Conservation (phyloP, 2,329 filamentous ascomycete species). For the Ambrosiella cleistominuta region DNA sequence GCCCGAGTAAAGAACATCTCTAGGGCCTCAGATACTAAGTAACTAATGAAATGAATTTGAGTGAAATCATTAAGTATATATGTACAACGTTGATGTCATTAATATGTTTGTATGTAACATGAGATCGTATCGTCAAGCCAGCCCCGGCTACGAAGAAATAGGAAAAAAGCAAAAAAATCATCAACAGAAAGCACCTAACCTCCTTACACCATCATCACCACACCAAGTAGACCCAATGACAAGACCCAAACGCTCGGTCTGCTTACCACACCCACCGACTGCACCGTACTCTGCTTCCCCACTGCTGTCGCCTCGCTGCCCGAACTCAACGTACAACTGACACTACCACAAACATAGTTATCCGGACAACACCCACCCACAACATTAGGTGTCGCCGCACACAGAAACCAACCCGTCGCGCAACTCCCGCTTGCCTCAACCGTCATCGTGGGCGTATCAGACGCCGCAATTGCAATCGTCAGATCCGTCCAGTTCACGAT, state of each 20-base stretch:
- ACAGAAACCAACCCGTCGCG: constrained; percentile 65
- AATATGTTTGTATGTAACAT: background rate
- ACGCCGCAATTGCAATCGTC: constrained; percentile 51
- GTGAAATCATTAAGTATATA: no score
- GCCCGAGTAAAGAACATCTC: constrained; percentile 31
- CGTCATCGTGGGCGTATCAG: constrained; percentile 26
- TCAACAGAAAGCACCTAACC: no score
- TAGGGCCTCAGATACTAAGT: background rate
- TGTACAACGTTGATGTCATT: no score
- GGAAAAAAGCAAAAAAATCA: background rate
- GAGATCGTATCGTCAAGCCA: background rate
- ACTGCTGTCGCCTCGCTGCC: constrained; percentile 38
- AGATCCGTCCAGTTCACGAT: constrained; percentile 44
- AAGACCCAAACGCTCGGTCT: background rate
- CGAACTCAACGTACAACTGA: constrained; percentile 46
- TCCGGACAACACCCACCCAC: constrained; percentile 71
- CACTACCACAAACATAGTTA: constrained; percentile 55
- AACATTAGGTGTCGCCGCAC: constrained; percentile 34
- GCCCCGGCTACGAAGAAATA: background rate
- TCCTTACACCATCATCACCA: background rate
- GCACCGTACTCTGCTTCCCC: constrained; percentile 31
- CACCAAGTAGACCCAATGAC: background rate
- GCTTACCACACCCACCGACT: constrained; percentile 10
- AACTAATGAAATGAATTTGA: background rate
- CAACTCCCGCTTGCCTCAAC: constrained; percentile 35